These are phyloP conservation scores for Epichloe gansuensis DNA, from an alignment of 2,329 filamentous ascomycete species.

Conservation along the genomic window DNA sequence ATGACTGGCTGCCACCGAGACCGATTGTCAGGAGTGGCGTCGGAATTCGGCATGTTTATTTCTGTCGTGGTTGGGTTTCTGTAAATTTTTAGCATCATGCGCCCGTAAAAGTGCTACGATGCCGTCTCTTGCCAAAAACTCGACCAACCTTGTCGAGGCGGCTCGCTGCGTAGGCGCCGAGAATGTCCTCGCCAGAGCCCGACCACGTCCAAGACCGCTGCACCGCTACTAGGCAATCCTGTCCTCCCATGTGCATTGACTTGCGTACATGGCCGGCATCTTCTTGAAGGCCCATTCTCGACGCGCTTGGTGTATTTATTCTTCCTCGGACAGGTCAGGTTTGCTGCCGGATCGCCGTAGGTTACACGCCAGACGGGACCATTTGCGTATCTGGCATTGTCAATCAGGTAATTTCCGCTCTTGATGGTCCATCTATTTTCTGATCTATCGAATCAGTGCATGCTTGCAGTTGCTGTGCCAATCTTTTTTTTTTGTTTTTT, in stretches of 20 bases:
- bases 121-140: not conserved
- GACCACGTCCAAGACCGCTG: conserved; percentile 29
- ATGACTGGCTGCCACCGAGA: too few relatives aligned
- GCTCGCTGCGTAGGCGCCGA: conserved; percentile 25
- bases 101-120: not conserved
- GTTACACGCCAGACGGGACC: conserved; percentile 37
- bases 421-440: too few relatives aligned
- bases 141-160: conserved; percentile 24
- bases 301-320: conserved; percentile 14
- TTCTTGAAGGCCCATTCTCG: conserved; percentile 20
- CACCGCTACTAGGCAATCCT: conserved; percentile 31
- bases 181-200: conserved; percentile 25
- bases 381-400: conserved; percentile 24
- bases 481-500: too few relatives aligned
- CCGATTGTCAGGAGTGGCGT: too few relatives aligned
- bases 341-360: conserved; percentile 34
- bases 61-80: too few relatives aligned
- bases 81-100: not conserved
- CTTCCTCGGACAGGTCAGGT: conserved; percentile 32
- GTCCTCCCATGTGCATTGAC: conserved; percentile 32
- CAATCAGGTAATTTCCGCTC: conserved; percentile 36
- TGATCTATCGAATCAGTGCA: too few relatives aligned
- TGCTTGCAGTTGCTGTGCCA: too few relatives aligned
- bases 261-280: conserved; percentile 41
- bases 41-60: too few relatives aligned